Base-by-base conservation (phyloP, 1,284 basidiomycete species). In the Cryptococcus depauperatus region DNA sequence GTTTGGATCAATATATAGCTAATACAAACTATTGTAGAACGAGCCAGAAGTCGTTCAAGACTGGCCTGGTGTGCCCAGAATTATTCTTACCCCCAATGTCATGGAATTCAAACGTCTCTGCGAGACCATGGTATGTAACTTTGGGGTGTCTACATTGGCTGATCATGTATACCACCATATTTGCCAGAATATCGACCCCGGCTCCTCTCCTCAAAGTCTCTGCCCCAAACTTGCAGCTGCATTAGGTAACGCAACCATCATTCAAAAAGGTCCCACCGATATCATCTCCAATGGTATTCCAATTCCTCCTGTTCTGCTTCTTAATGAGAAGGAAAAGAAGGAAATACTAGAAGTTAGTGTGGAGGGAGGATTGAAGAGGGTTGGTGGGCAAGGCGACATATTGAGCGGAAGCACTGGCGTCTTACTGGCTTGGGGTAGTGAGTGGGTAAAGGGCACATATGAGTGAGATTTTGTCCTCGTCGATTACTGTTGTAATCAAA, bases 361-460 rank as follows among this genome's bases (percentile, higher is more conserved):
- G 0, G 73, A 79, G 44, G 93, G 93, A 3, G 89, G 90, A 1
- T 64, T 90, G 54, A 95, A 95, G 72, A 76, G 93, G 43, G 92
- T 90, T 58, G 93, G 93, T 18, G 92, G 92, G 1, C 93, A 97
- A 67, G 93, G 93, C 0, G 93, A 98, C 69, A 82, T 98, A 37
- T 70, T 98, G 43, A 85, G 83, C 55, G 93, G 93, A 5, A 77
- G 78, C 30, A 82, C 90, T 6, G 92, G 90, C 0, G 81, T 89
- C 0, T 81, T 95, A 64, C 75, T 96, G 50, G 91, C 91, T 1
- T 98, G 93, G 92, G 88, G 85, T 3, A 85, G 85, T 66, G 89
- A 86, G 59, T 96, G 86, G 67, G 85, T 89, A 58, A 79, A 81
- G 33, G 86, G 86, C 6, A 77, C 77, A 1, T 91, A 83, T 57